phyloP scores from a whole-genome alignment of 2,329 filamentous ascomycete genomes.

The Fusarium devonianum region DNA sequence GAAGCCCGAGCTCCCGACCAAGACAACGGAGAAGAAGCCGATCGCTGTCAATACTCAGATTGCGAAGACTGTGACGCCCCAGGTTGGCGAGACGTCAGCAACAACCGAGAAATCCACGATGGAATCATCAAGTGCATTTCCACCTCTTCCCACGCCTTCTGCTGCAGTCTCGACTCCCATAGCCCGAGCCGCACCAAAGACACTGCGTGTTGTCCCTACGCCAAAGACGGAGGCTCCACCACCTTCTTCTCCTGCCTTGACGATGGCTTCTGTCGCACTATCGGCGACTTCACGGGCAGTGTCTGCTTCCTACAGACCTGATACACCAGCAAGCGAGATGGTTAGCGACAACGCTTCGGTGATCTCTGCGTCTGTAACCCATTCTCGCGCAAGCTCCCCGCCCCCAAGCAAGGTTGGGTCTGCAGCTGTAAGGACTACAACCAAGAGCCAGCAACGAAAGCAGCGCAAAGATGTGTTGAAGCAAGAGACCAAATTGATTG shows the following conservation, averaged over 20 bases:
- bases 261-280: constrained; percentile 43
- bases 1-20: constrained; percentile 14
- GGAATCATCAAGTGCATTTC: constrained; percentile 53
- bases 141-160: constrained; percentile 58
- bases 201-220: constrained; percentile 72
- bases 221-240: constrained; percentile 67
- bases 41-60: constrained; percentile 59
- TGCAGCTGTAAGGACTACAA: constrained; percentile 72
- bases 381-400: constrained; percentile 74
- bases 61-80: constrained; percentile 47
- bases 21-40: constrained; percentile 41
- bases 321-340: constrained; percentile 75
- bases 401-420: constrained; percentile 70
- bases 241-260: constrained; percentile 43
- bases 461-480: constrained; percentile 73
- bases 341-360: constrained; percentile 81
- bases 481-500: constrained; percentile 65
- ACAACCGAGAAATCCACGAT: constrained; percentile 45
- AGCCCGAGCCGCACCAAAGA: constrained; percentile 64
- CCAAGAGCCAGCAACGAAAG: constrained; percentile 82
- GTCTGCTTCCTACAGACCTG: constrained; percentile 61
- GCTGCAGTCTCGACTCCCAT: constrained; percentile 58
- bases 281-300: constrained; percentile 43
- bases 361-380: constrained; percentile 73
- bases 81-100: constrained; percentile 41